A percentile compares a stretch with the other conserved stretches of the same genome.
These are phyloP conservation scores for Penicillium sp. DNA, from an alignment of 2,329 filamentous ascomycete genomes.

Conservation along the genomic window DNA sequence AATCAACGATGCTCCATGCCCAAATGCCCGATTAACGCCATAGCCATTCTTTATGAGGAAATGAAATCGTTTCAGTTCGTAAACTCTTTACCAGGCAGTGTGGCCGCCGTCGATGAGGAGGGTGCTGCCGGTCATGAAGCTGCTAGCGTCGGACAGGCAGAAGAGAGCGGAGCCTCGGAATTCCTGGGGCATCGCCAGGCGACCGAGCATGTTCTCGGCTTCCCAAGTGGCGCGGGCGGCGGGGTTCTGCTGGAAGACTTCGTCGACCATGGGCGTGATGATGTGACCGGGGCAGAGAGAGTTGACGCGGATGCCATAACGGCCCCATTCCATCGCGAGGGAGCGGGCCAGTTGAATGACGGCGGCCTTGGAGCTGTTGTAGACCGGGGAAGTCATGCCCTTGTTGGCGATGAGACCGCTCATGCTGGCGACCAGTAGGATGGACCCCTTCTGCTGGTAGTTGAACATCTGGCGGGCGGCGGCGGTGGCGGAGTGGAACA, in stretches of 20 bases:
- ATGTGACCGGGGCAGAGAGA: conserved; percentile 55
- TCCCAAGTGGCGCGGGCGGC: conserved; percentile 52
- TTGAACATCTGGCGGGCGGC: conserved; percentile 51
- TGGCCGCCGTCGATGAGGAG: conserved; percentile 72
- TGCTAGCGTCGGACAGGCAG: conserved; percentile 64
- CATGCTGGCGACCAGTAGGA: conserved; percentile 53
- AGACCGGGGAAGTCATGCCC: conserved; percentile 44
- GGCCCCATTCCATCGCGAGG: conserved; percentile 55
- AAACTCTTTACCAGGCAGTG: conserved; percentile 42
- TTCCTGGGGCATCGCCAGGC: conserved; percentile 56
- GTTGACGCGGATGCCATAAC: conserved; percentile 54
- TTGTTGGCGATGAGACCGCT: conserved; percentile 52
- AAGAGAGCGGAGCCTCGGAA: conserved; percentile 67
- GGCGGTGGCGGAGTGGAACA: conserved; percentile 49
- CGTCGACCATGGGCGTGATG: conserved; percentile 72
- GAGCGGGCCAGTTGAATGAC: conserved; percentile 53
- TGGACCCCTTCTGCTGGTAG: conserved; percentile 49
- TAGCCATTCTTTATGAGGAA: neutral
- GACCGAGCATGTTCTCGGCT: conserved; percentile 52
- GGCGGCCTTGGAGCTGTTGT: conserved; percentile 56
- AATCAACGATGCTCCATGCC: neutral
- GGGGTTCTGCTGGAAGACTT: conserved; percentile 72
- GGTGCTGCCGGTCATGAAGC: conserved; percentile 69
- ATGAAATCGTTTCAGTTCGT: neutral
- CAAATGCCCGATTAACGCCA: neutral